Evolutionary conservation across 2,329 filamentous ascomycete genomes (phyloP).

Genomic region (Trichoderma endophyticum): DNA sequence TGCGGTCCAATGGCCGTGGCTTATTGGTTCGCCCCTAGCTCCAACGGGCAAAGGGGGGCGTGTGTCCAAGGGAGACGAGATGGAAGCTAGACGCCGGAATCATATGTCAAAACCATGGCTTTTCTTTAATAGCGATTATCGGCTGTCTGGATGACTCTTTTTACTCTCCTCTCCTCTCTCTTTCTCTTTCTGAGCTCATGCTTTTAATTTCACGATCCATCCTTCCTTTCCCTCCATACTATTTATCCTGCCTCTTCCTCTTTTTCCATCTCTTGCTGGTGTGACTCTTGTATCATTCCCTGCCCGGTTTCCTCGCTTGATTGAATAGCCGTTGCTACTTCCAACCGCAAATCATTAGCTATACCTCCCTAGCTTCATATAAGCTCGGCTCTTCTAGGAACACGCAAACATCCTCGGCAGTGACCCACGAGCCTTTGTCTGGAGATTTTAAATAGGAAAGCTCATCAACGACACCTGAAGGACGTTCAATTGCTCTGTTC

Average conservation of each 20-base stretch:
- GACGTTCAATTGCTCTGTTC: not conserved
- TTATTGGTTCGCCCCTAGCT: slow-evolving; percentile 1
- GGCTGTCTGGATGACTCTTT: slow-evolving; percentile 10
- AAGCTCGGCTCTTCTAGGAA: slow-evolving; percentile 4
- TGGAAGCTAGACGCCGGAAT: slow-evolving; percentile 11
- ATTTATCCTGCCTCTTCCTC: not conserved
- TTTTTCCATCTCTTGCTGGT: not conserved
- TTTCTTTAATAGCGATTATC: slow-evolving; percentile 3
- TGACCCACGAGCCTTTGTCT: not conserved
- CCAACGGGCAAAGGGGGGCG: slow-evolving; percentile 11
- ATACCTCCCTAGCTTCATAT: slow-evolving; percentile 6
- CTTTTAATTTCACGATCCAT: not conserved
- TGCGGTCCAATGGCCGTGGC: not conserved
- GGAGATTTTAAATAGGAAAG: not conserved
- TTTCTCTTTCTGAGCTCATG: not conserved
- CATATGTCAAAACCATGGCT: slow-evolving; percentile 18
- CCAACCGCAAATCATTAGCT: not conserved
- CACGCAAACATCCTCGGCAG: slow-evolving; percentile 9
- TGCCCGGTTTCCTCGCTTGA: not conserved
- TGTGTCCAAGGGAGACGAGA: not conserved
- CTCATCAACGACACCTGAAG: not conserved
- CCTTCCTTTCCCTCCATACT: not conserved
- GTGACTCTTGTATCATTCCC: not conserved
- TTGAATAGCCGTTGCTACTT: slow-evolving; percentile 9
- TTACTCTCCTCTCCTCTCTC: not conserved